These are phyloP conservation scores for Mycena sanguinolenta DNA, from an alignment of 768 basidiomycete species.

Conservation along the genomic window DNA sequence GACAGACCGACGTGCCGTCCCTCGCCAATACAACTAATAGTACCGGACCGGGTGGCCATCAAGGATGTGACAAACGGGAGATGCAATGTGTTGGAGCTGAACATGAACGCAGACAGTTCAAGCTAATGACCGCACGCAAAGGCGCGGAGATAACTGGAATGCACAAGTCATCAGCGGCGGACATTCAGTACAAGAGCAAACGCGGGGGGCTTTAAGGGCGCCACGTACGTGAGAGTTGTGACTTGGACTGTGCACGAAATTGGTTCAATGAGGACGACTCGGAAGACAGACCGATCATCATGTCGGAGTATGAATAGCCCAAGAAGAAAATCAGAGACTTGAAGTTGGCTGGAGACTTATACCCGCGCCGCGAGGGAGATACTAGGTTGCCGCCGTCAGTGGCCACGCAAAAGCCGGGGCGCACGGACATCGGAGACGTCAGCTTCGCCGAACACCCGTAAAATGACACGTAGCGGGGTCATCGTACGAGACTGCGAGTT, in stretches of 20 bases:
- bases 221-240: constrained; percentile 2
- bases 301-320: background rate
- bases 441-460: background rate
- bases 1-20: background rate
- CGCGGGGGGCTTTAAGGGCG: constrained; percentile 11
- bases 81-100: constrained; percentile 1
- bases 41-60: background rate
- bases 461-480: background rate
- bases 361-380: background rate
- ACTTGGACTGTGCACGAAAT: background rate
- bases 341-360: background rate
- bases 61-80: background rate
- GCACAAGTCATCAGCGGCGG: background rate
- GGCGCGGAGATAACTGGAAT: background rate
- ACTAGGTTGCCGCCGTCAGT: constrained; percentile 1
- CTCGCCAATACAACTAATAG: background rate
- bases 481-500: background rate
- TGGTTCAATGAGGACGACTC: background rate
- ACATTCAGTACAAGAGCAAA: background rate
- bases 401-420: constrained; percentile 13
- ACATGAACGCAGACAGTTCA: background rate
- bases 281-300: background rate
- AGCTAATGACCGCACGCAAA: background rate
- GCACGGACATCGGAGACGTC: background rate
- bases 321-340: background rate